These are phyloP conservation scores for Chaetomium cochliodes DNA, from an alignment of 495 filamentous ascomycete genomes.

Conservation along the genomic window DNA sequence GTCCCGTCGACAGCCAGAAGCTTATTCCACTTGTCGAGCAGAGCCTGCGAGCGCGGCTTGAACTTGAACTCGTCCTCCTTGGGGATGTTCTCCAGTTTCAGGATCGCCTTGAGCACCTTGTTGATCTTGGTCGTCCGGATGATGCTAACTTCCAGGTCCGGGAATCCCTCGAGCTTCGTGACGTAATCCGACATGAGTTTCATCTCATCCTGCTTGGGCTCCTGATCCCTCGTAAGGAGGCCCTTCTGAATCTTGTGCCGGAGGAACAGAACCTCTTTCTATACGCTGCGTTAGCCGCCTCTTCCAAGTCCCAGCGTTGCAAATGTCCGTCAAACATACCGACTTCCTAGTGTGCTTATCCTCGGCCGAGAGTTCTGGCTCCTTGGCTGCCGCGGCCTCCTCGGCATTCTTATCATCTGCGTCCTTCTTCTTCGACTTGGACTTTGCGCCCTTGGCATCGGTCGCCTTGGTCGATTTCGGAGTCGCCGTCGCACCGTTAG, in stretches of 20 bases:
- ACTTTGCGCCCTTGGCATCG: constrained; percentile 56
- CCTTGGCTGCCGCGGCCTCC: constrained; percentile 48
- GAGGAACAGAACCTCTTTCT: constrained; percentile 74
- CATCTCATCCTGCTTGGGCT: constrained; percentile 89
- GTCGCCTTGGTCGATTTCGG: constrained; percentile 53
- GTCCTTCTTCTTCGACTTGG: constrained; percentile 63
- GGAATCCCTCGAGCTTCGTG: constrained; percentile 71
- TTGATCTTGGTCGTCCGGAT: constrained; percentile 87
- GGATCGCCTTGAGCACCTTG: constrained; percentile 87
- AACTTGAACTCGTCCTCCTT: constrained; percentile 82
- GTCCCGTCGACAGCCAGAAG: constrained; percentile 58
- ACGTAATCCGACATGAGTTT: constrained; percentile 74
- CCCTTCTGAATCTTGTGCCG: constrained; percentile 90
- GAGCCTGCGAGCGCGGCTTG: constrained; percentile 68
- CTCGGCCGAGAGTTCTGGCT: constrained; percentile 52
- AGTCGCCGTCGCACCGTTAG: constrained; percentile 50
- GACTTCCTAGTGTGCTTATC: constrained; percentile 54
- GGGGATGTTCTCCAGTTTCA: constrained; percentile 78
- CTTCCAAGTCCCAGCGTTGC: background rate
- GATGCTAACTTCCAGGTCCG: constrained; percentile 79
- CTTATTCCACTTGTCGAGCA: constrained; percentile 81
- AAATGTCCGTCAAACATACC: constrained; percentile 43
- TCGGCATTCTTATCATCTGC: constrained; percentile 63
- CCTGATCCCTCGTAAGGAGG: constrained; percentile 74
- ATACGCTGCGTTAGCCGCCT: constrained; percentile 29